Evolutionary conservation across 2,329 filamentous ascomycete genomes (phyloP).

Genomic region (Zymoseptoria crescenta): DNA sequence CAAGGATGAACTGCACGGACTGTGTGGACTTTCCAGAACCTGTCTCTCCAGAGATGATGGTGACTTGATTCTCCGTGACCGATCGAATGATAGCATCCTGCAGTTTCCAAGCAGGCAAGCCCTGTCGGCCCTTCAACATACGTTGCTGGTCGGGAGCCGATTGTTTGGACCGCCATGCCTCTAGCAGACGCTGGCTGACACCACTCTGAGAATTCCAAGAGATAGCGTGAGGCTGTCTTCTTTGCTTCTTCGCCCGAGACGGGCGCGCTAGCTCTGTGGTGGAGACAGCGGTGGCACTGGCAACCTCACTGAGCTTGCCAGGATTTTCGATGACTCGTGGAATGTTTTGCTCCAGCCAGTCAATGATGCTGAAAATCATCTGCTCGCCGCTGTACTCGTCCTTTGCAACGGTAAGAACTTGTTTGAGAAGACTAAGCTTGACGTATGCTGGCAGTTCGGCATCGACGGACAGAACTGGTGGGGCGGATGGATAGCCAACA

Average conservation of each 20-base stretch:
- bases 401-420: constrained; percentile 63
- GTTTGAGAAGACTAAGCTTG: constrained; percentile 76
- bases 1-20: constrained; percentile 89
- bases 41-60: constrained; percentile 94
- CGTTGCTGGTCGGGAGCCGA: constrained; percentile 56
- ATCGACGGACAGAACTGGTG: constrained; percentile 62
- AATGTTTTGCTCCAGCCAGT: constrained; percentile 84
- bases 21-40: constrained; percentile 96
- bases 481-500: constrained; percentile 59
- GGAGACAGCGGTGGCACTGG: constrained; percentile 61
- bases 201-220: constrained; percentile 53
- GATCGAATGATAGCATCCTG: constrained; percentile 68
- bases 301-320: constrained; percentile 75
- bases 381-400: constrained; percentile 70
- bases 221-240: constrained; percentile 47
- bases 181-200: constrained; percentile 51
- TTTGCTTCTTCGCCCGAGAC: constrained; percentile 28
- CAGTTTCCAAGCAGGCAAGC: constrained; percentile 80
- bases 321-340: constrained; percentile 76
- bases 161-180: constrained; percentile 64
- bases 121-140: constrained; percentile 66
- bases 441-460: constrained; percentile 78
- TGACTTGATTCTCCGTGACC: constrained; percentile 73
- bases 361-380: constrained; percentile 83
- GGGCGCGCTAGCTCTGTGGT: constrained; percentile 16